Percentiles rank a stretch among this genome's conserved stretches.
Conservation (phyloP, 2,329 filamentous ascomycete species). For the Apiospora sp. region DNA sequence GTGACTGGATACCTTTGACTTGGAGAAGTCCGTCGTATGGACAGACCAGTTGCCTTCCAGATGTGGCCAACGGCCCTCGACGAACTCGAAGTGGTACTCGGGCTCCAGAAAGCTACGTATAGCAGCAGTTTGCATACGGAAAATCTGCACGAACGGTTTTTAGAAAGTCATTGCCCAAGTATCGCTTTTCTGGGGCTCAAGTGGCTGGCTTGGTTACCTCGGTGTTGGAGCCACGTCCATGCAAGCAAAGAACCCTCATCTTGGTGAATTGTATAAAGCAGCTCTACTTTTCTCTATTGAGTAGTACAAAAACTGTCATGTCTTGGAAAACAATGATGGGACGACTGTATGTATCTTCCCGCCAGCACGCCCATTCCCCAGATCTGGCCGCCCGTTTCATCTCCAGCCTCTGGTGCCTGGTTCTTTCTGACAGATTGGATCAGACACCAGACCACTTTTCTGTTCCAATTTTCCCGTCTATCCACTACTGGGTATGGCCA, state of each 20-base stretch:
- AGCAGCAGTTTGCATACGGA: conserved; percentile 23
- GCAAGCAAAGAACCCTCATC: conserved; percentile 24
- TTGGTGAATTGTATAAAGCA: neutral
- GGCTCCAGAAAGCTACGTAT: conserved; percentile 24
- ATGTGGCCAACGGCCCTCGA: conserved; percentile 24
- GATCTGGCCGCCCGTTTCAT: neutral
- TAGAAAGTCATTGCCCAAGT: no score
- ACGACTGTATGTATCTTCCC: neutral
- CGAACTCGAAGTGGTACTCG: conserved; percentile 25
- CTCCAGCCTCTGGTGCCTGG: neutral
- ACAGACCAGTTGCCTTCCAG: conserved; percentile 24
- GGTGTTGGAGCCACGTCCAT: conserved; percentile 23
- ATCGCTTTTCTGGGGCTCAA: neutral
- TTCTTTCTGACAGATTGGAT: neutral
- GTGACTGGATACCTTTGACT: conserved; percentile 4
- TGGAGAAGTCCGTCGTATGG: conserved; percentile 23
- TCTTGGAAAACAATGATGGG: neutral
- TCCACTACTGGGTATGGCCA: neutral
- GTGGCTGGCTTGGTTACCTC: neutral
- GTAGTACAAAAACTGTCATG: neutral
- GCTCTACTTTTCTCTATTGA: neutral
- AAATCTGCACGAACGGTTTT: no score
- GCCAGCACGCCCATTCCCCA: no score
- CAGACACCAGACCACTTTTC: neutral
- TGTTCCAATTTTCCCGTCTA: neutral